These are phyloP conservation scores for Albugo laibachii DNA, from an alignment of 352 stramenopile species.

Conservation along the genomic window DNA sequence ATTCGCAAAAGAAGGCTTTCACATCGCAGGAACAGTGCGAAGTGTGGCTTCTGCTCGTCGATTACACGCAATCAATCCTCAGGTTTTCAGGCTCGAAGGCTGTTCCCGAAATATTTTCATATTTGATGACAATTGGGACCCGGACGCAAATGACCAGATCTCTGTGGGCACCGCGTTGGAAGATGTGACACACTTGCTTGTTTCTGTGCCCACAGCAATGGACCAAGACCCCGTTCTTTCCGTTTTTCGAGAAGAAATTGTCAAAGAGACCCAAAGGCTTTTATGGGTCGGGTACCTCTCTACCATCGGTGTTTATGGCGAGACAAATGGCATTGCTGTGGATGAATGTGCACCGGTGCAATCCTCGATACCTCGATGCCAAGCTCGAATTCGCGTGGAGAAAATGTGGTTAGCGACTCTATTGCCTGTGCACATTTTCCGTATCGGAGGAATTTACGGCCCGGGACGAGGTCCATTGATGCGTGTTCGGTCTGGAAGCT, in stretches of 20 bases:
- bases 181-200: conserved; percentile 51
- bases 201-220: conserved; percentile 22
- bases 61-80: conserved; percentile 14
- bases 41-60: conserved; percentile 22
- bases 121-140: conserved; percentile 51
- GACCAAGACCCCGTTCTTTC: conserved; percentile 52
- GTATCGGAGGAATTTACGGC: conserved; percentile 84
- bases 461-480: conserved; percentile 62
- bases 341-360: conserved; percentile 59
- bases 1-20: conserved; percentile 40
- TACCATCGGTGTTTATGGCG: conserved; percentile 86
- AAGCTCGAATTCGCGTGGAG: conserved; percentile 64
- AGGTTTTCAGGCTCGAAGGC: conserved; percentile 13
- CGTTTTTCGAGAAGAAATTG: conserved; percentile 19
- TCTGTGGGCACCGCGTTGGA: conserved; percentile 26
- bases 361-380: conserved; percentile 39
- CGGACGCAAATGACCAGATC: conserved; percentile 10
- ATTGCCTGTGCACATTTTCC: conserved; percentile 72
- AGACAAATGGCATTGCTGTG: conserved; percentile 66
- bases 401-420: conserved; percentile 23
- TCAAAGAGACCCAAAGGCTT: conserved; percentile 17
- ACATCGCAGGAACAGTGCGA: conserved; percentile 51
- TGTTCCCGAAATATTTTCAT: conserved; percentile 41
- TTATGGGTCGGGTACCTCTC: conserved; percentile 82
- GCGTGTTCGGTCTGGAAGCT: conserved; percentile 44